Evolutionary conservation across 2,329 filamentous ascomycete genomes (phyloP), one percentile per base, ranked within the genome.

Genomic region (Dendryphion nanum): DNA sequence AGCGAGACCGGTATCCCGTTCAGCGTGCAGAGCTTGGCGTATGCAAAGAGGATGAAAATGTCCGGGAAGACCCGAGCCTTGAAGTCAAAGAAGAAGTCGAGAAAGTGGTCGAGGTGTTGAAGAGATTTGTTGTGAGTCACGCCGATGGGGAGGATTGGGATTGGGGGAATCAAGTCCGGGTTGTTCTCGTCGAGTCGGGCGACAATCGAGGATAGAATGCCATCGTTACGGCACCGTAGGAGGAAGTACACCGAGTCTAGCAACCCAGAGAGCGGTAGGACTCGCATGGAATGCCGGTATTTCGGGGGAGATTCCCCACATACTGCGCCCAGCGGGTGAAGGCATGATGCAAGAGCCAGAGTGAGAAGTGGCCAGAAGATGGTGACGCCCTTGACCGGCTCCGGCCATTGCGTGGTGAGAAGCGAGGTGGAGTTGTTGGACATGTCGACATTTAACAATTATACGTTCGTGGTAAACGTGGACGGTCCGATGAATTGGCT

Each of bases 21-120:
- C 7, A 30, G 17, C n/a, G 28, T 30, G n/a, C 28, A 30, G 6
- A 30, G n/a, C 28, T 30, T 30, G n/a, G n/a, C n/a, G 28, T 30
- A 30, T 16, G n/a, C 28, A 30, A 30, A 16, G 6, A 30, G 13
- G n/a, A 30, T 30, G n/a, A 30, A 30, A 14, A 30, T 30, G 28
- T 30, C 17, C 17, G 28, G 28, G 28, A 30, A 30, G n/a, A 30
- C 28, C n/a, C 28, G 28, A 14, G n/a, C n/a, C 17, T 30, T 30
- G 6, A 30, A 6, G 17, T 30, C 28, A 16, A 30, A 30, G 6
- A 30, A 7, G 28, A 30, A 30, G 17, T 30, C 28, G 13, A 30
- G 28, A 30, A 30, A 14, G 28, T 16, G 28, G 28, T 30, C n/a
- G 6, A 30, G 28, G n/a, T 14, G 28, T 6, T 30, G 13, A 13